phyloP scores from a whole-genome alignment of 1,284 basidiomycete genomes.

The Moniliella sp. region DNA sequence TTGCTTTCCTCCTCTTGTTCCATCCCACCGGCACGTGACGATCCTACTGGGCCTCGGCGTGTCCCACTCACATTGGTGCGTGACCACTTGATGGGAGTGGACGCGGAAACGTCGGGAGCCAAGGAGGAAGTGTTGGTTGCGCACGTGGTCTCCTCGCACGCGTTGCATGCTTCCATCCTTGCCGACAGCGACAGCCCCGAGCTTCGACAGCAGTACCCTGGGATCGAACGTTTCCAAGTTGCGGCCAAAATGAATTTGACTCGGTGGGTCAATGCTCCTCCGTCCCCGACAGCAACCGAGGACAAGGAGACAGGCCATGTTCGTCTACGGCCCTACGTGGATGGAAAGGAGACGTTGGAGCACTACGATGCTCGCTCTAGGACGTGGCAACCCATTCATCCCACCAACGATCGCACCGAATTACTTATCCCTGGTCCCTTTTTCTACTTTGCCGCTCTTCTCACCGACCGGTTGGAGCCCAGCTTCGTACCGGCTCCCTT shows the following conservation, averaged over 20 bases:
- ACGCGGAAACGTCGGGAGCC: neutral
- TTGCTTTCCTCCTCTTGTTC: neutral
- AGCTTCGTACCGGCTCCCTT: slow-evolving; percentile 54
- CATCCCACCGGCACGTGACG: neutral
- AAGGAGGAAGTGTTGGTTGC: slow-evolving; percentile 10
- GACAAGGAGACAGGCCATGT: slow-evolving; percentile 37
- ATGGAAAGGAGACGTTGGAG: neutral
- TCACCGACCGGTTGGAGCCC: slow-evolving; percentile 63
- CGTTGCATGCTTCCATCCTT: slow-evolving; percentile 69
- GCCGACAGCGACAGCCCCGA: slow-evolving; percentile 38
- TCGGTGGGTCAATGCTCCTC: slow-evolving; percentile 43
- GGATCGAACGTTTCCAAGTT: slow-evolving; percentile 62
- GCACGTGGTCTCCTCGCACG: slow-evolving; percentile 39
- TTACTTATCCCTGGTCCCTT: slow-evolving; percentile 48
- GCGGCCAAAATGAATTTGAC: slow-evolving; percentile 56
- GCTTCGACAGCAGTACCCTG: slow-evolving; percentile 48
- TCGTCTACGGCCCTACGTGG: slow-evolving; percentile 36
- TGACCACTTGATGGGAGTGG: neutral
- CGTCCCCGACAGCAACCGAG: neutral
- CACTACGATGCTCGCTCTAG: neutral
- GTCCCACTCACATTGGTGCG: slow-evolving; percentile 1
- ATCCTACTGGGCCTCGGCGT: too few relatives aligned
- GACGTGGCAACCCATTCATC: too few relatives aligned
- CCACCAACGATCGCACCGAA: neutral
- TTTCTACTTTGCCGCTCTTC: slow-evolving; percentile 56